Evolutionary conservation across 331 rosid species (phyloP).

Genomic region (Quercus phellos): DNA sequence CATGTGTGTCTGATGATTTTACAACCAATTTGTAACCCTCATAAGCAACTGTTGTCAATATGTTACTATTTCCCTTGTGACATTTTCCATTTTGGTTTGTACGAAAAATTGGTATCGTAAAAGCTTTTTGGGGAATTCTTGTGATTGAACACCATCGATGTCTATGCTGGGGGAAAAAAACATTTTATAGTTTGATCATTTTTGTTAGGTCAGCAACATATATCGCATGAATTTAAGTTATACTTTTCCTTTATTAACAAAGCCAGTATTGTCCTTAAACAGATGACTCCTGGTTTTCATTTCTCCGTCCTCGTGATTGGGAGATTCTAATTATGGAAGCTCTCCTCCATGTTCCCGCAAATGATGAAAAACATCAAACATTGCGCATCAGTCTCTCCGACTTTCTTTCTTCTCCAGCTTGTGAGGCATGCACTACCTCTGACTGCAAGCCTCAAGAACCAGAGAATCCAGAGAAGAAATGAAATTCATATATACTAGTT

Average conservation of each 20-base stretch:
- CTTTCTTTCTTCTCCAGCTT: slow-evolving; percentile 29
- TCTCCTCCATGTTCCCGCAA: slow-evolving; percentile 82
- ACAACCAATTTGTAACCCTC: background rate
- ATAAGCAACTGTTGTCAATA: background rate
- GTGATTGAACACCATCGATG: too few species aligned
- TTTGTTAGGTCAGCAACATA: background rate
- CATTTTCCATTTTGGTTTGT: background rate
- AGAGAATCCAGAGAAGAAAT: slow-evolving; percentile 23
- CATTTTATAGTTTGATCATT: background rate
- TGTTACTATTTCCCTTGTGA: background rate
- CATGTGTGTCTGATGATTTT: background rate
- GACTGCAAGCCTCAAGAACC: slow-evolving; percentile 24
- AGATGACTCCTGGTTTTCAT: slow-evolving; percentile 78
- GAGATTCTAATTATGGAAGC: slow-evolving; percentile 87
- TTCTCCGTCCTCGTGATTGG: slow-evolving; percentile 69
- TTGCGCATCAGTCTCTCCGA: slow-evolving; percentile 58
- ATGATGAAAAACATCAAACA: slow-evolving; percentile 58
- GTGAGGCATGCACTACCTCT: slow-evolving; percentile 33
- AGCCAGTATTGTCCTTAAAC: slow-evolving; percentile 6
- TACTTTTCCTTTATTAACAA: background rate
- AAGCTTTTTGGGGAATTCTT: background rate
- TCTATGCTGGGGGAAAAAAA: too few species aligned
- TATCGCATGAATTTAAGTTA: background rate
- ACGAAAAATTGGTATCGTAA: background rate
- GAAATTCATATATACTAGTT: background rate